phyloP scores from a whole-genome alignment of 345 rosid species.

The Corchorus capsularis region DNA sequence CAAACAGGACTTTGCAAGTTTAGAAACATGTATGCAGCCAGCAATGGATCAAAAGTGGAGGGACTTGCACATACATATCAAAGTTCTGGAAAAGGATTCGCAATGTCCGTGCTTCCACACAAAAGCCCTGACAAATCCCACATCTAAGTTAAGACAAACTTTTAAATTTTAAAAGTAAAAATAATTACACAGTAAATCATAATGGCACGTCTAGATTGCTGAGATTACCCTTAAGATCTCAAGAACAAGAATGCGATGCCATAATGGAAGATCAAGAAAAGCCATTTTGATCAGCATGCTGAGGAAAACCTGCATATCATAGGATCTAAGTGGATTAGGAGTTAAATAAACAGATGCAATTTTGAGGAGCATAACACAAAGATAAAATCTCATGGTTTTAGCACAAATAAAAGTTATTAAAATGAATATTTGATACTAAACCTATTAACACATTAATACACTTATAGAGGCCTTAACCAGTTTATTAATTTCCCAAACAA shows the following conservation, averaged over 20 bases:
- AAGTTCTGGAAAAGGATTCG: slow-evolving; percentile 86
- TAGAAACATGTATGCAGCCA: slow-evolving; percentile 17
- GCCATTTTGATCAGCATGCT: slow-evolving; percentile 93
- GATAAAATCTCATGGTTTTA: neutral
- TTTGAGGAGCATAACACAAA: neutral
- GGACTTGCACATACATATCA: slow-evolving; percentile 69
- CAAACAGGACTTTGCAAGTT: neutral
- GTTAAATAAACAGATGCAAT: slow-evolving; percentile 15
- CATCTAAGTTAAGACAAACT: slow-evolving; percentile 23
- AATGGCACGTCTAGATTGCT: neutral
- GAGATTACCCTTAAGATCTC: slow-evolving; percentile 90
- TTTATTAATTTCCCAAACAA: neutral
- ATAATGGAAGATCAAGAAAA: slow-evolving; percentile 89
- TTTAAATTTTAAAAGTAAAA: neutral
- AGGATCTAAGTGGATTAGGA: neutral
- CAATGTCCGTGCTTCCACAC: slow-evolving; percentile 92
- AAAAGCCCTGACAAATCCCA: slow-evolving; percentile 76
- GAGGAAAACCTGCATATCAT: slow-evolving; percentile 79
- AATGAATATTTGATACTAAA: neutral
- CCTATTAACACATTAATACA: neutral
- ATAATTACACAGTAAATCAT: neutral
- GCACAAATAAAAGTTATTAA: neutral
- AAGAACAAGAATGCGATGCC: slow-evolving; percentile 99
- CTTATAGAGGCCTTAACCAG: neutral
- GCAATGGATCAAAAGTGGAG: slow-evolving; percentile 18